A percentile compares a stretch with the other conserved stretches of the same genome.
phyloP scores from a whole-genome alignment of 192 early-diverging fungal genomes.

The Diversispora eburnea region DNA sequence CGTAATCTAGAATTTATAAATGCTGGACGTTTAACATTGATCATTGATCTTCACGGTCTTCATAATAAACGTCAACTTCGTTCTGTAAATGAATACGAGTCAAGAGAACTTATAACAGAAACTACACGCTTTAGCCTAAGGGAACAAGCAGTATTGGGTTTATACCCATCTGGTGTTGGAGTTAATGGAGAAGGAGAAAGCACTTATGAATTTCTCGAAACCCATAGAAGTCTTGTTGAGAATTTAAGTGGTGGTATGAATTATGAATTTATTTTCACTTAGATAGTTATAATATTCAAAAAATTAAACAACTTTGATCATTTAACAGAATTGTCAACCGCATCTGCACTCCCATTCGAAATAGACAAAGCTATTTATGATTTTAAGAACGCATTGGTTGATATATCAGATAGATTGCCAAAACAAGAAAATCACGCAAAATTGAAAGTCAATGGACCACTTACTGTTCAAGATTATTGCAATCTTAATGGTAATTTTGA shows the following conservation, averaged over 20 bases:
- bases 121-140: background rate
- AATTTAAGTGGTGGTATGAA: background rate
- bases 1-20: constrained; percentile 12
- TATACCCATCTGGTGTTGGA: constrained; percentile 19
- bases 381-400: background rate
- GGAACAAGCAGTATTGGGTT: constrained; percentile 18
- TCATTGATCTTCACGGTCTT: constrained; percentile 7
- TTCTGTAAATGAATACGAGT: background rate
- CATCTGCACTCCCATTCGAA: constrained; percentile 14
- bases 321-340: constrained; percentile 1
- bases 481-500: constrained; percentile 4
- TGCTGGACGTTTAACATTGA: constrained; percentile 6
- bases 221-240: background rate
- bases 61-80: background rate
- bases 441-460: constrained; percentile 7
- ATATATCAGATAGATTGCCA: background rate
- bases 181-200: constrained; percentile 14
- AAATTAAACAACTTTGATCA: background rate
- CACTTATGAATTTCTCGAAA: constrained; percentile 2
- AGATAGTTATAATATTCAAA: background rate
- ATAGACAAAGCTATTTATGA: background rate
- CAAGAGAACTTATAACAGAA: background rate
- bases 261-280: background rate
- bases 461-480: constrained; percentile 8
- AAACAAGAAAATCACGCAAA: background rate